phyloP scores from a whole-genome alignment of 768 basidiomycete species.

The Boletus pseudo-olivaceus region DNA sequence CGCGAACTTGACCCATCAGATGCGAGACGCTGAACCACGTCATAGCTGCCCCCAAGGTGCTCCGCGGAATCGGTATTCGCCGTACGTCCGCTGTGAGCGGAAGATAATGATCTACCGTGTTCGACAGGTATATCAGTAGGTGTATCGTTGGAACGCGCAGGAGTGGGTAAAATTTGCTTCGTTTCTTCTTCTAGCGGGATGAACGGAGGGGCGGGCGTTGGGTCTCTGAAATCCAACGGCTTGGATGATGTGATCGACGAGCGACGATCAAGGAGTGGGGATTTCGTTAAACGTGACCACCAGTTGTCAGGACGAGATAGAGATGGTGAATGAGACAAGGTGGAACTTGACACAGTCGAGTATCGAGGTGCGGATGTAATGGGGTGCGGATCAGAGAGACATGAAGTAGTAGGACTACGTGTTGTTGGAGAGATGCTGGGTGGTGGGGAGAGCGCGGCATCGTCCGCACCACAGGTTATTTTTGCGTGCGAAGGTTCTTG shows the following conservation, averaged over 20 bases:
- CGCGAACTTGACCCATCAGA: conserved; percentile 28
- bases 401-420: conserved; percentile 22
- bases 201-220: conserved; percentile 69
- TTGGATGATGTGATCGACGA: conserved; percentile 38
- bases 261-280: conserved; percentile 59
- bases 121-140: conserved; percentile 11
- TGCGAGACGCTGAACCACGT: conserved; percentile 57
- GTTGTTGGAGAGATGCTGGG: conserved; percentile 15
- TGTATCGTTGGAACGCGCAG: conserved; percentile 13
- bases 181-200: conserved; percentile 57
- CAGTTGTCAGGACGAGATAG: conserved; percentile 69
- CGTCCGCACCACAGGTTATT: conserved; percentile 26
- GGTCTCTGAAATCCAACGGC: conserved; percentile 67
- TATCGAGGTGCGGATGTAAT: conserved; percentile 31
- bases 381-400: conserved; percentile 26
- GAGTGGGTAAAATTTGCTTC: conserved; percentile 12
- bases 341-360: conserved; percentile 43
- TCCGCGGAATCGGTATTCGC: conserved; percentile 70
- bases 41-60: conserved; percentile 60
- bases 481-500: conserved; percentile 23
- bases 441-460: conserved; percentile 17
- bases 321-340: conserved; percentile 39
- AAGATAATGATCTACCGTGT: conserved; percentile 39
- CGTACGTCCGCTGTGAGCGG: conserved; percentile 54
- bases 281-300: conserved; percentile 73